These are phyloP conservation scores for Phaffia rhodozyma DNA, from an alignment of 1,284 basidiomycete species.

Conservation along the genomic window DNA sequence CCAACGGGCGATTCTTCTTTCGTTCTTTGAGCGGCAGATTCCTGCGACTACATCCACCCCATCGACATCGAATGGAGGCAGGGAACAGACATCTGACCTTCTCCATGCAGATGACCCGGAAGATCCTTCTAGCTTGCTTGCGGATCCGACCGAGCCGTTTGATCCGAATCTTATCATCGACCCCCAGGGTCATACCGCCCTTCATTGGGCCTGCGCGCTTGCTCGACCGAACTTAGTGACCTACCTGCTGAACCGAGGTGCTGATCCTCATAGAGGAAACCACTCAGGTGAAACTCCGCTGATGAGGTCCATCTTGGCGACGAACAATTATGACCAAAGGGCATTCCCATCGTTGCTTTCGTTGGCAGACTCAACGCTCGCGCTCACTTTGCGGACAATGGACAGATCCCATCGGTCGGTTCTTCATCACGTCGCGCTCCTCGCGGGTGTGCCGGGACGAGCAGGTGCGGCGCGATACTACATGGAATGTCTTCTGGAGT, in stretches of 20 bases:
- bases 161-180: slow-evolving; percentile 77
- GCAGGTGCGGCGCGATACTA: slow-evolving; percentile 79
- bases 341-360: slow-evolving; percentile 58
- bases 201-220: slow-evolving; percentile 86
- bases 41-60: background rate
- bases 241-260: slow-evolving; percentile 57
- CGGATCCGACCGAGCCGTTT: slow-evolving; percentile 25
- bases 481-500: slow-evolving; percentile 76
- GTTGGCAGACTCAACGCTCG: slow-evolving; percentile 40
- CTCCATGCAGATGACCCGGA: slow-evolving; percentile 6
- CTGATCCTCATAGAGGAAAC: slow-evolving; percentile 81
- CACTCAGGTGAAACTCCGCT: slow-evolving; percentile 89
- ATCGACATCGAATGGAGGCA: background rate
- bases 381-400: slow-evolving; percentile 69
- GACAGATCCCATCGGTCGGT: slow-evolving; percentile 83
- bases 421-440: slow-evolving; percentile 84
- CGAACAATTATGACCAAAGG: slow-evolving; percentile 70
- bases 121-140: slow-evolving; percentile 33
- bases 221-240: slow-evolving; percentile 56
- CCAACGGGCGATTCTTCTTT: slow-evolving; percentile 13
- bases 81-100: background rate
- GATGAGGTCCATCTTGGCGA: slow-evolving; percentile 81
- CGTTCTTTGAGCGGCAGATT: slow-evolving; percentile 5
- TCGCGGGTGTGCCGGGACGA: slow-evolving; percentile 82
- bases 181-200: slow-evolving; percentile 84